These are phyloP conservation scores for Gossypium mustelinum DNA, from an alignment of 345 rosid species.

Conservation along the genomic window DNA sequence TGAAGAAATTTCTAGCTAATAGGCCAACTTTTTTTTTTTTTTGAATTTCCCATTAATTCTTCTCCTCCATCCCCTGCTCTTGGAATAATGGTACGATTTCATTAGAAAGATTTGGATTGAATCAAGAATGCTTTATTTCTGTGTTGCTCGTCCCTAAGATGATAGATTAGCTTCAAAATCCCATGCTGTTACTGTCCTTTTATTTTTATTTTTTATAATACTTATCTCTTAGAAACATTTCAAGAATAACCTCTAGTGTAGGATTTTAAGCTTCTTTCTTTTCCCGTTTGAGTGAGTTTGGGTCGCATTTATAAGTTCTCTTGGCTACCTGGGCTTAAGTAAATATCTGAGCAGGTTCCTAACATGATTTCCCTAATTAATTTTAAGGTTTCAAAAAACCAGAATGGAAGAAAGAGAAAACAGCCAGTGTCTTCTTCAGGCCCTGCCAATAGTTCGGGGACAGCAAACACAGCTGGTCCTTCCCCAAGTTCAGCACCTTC, in stretches of 20 bases:
- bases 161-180: not conserved
- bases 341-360: slow-evolving; percentile 27
- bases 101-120: not conserved
- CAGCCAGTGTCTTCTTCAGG: slow-evolving; percentile 98
- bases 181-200: not conserved
- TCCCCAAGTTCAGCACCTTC: slow-evolving; percentile 99
- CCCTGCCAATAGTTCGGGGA: slow-evolving; percentile 98
- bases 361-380: slow-evolving; percentile 28
- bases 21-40: not conserved
- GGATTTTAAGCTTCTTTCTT: not conserved
- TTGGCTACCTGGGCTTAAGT: not conserved
- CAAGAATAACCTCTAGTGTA: not conserved
- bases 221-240: not conserved
- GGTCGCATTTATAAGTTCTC: not conserved
- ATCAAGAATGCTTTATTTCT: slow-evolving; percentile 4
- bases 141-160: not conserved
- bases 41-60: not conserved
- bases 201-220: no score
- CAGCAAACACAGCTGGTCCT: slow-evolving; percentile 96
- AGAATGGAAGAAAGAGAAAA: slow-evolving; percentile 91
- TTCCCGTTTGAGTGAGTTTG: not conserved
- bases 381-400: slow-evolving; percentile 84
- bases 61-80: not conserved
- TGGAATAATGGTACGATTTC: not conserved
- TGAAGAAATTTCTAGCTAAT: not conserved